Conservation (phyloP, 106 monocot genomes). For the Chionographis japonica region DNA sequence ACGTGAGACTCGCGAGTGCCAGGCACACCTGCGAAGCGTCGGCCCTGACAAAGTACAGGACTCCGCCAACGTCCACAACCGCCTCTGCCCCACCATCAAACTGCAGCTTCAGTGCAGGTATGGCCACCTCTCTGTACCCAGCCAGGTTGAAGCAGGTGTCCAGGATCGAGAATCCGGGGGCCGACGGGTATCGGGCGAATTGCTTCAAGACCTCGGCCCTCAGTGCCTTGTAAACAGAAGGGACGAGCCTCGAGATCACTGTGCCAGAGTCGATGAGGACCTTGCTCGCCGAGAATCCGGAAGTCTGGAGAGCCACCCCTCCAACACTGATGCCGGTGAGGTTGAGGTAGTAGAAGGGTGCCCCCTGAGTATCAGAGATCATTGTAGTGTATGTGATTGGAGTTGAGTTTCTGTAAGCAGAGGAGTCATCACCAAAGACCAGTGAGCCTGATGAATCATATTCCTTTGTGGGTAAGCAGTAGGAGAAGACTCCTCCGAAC, state of each 20-base stretch:
- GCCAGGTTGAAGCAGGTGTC: constrained; percentile 72
- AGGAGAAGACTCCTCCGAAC: constrained; percentile 69
- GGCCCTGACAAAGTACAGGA: constrained; percentile 48
- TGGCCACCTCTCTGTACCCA: constrained; percentile 39
- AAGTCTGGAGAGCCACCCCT: constrained; percentile 31
- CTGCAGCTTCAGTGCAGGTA: constrained; percentile 54
- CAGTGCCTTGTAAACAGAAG: constrained; percentile 60
- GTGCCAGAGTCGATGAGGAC: constrained; percentile 83
- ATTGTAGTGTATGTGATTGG: constrained; percentile 51
- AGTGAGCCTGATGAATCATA: constrained; percentile 57
- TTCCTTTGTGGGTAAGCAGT: constrained; percentile 53
- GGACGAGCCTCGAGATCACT: constrained; percentile 65
- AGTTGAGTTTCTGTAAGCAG: constrained; percentile 41
- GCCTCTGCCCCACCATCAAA: constrained; percentile 59
- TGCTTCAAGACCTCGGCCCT: constrained; percentile 60
- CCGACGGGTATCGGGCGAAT: constrained; percentile 41
- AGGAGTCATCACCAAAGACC: constrained; percentile 41
- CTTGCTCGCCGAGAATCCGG: constrained; percentile 26
- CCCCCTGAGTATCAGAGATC: constrained; percentile 26
- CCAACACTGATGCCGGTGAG: constrained; percentile 61
- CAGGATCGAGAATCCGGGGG: constrained; percentile 54
- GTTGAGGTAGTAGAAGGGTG: constrained; percentile 69
- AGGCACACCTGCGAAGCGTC: constrained; percentile 82
- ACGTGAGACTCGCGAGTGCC: constrained; percentile 40
- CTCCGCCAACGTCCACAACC: constrained; percentile 51